Evolutionary conservation across 257 asterid species (phyloP).

Genomic region (Eucommia ulmoides): DNA sequence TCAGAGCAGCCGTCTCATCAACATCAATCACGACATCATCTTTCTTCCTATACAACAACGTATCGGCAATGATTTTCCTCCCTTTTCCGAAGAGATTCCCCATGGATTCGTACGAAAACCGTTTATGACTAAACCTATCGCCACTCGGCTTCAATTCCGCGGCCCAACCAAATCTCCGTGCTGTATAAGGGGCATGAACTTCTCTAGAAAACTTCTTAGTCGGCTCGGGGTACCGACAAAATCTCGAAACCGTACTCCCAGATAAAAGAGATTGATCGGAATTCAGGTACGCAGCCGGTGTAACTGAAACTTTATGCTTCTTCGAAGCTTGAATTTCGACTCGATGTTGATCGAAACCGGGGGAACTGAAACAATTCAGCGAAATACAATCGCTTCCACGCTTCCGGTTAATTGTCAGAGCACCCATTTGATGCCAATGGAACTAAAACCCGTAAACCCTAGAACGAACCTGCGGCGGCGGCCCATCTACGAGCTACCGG

Average conservation of each 20-base stretch:
- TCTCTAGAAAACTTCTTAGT: constrained; percentile 21
- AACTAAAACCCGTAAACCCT: too few relatives aligned
- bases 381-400: constrained; percentile 27
- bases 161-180: constrained; percentile 11
- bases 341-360: constrained; percentile 12
- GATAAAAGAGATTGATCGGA: constrained; percentile 9
- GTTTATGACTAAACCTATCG: constrained; percentile 4
- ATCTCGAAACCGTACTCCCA: constrained; percentile 14
- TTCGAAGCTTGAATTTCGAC: constrained; percentile 30
- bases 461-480: too few relatives aligned
- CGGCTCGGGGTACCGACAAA: constrained; percentile 29
- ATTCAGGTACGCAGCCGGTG: constrained; percentile 5
- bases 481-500: too few relatives aligned
- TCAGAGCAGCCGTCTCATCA: constrained; percentile 17
- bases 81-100: constrained; percentile 17
- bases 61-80: constrained; percentile 10
- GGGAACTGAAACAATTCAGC: constrained; percentile 14
- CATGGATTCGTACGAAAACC: constrained; percentile 2
- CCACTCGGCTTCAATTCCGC: constrained; percentile 9
- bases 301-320: constrained; percentile 25
- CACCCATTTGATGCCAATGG: too few relatives aligned
- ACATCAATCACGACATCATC: constrained; percentile 34
- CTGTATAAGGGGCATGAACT: constrained; percentile 58
- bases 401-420: constrained; percentile 42
- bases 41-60: constrained; percentile 19